phyloP scores from a whole-genome alignment of 73 alveolate species.

The Vitrella brassicaformis region DNA sequence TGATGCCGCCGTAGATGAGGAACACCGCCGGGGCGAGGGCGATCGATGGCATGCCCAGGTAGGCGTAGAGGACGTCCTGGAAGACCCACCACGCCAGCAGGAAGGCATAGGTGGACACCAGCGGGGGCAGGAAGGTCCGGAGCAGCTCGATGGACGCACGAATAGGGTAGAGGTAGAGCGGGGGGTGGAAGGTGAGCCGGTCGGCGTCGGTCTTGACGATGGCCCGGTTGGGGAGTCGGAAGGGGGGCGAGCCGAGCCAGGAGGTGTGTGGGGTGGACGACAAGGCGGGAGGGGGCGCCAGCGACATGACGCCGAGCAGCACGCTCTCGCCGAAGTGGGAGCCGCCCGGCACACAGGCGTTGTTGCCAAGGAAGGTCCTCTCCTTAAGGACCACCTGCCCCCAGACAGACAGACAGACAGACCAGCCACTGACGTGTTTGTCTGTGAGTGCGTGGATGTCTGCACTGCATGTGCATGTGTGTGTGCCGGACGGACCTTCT shows the following conservation, averaged over 20 bases:
- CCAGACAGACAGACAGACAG: no score
- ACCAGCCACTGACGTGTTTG: no score
- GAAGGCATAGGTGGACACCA: no score
- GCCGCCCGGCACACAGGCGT: neutral
- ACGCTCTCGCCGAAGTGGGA: neutral
- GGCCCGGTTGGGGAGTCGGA: neutral
- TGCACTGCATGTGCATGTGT: no score
- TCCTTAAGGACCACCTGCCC: no score
- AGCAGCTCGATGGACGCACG: no score
- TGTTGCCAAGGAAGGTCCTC: neutral
- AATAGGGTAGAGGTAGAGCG: neutral
- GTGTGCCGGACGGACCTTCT: neutral
- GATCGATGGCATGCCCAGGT: no score
- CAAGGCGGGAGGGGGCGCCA: neutral
- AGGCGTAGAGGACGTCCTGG: no score
- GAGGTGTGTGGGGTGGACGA: neutral
- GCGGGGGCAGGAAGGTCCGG: no score
- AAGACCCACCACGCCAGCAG: no score
- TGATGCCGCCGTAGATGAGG: neutral
- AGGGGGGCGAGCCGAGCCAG: neutral
- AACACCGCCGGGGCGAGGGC: neutral
- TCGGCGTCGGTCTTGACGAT: neutral
- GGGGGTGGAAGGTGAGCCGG: neutral
- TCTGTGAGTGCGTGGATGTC: no score
- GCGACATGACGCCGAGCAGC: neutral